These are phyloP conservation scores for Exobasidium cylindrosporum DNA, from an alignment of 1,284 basidiomycete genomes.

Conservation along the genomic window DNA sequence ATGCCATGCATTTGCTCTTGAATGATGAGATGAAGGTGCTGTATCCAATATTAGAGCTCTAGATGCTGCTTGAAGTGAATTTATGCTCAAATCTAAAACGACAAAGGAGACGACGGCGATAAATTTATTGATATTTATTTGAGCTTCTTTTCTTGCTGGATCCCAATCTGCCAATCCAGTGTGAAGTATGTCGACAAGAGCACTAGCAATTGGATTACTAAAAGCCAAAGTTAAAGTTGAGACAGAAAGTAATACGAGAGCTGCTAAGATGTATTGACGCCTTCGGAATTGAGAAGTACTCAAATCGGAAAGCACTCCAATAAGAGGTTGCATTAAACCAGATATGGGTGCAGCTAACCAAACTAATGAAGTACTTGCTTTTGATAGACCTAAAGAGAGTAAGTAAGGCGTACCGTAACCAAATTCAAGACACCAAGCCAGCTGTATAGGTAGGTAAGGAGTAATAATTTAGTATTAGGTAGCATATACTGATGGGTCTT, in stretches of 20 bases:
- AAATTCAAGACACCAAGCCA: conserved; percentile 85
- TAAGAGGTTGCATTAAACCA: conserved; percentile 88
- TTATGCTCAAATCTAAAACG: conserved; percentile 88
- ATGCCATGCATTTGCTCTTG: conserved; percentile 95
- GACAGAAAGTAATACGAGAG: conserved; percentile 66
- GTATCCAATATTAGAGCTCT: conserved; percentile 87
- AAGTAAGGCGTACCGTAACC: conserved; percentile 91
- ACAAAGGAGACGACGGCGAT: conserved; percentile 91
- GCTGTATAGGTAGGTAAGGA: no score
- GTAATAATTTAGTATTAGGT: conserved; percentile 60
- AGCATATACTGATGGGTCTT: conserved; percentile 49
- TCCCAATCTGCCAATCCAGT: conserved; percentile 86
- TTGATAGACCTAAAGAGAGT: conserved; percentile 79
- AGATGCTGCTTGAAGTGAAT: conserved; percentile 82
- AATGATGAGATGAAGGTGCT: conserved; percentile 80
- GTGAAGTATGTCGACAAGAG: conserved; percentile 74
- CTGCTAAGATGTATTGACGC: conserved; percentile 81
- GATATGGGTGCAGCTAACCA: conserved; percentile 94
- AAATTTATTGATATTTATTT: conserved; percentile 26
- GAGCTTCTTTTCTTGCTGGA: conserved; percentile 61
- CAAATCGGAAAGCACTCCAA: conserved; percentile 88
- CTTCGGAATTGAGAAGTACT: conserved; percentile 77
- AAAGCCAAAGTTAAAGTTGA: conserved; percentile 85
- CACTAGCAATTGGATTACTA: conserved; percentile 70
- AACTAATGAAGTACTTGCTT: conserved; percentile 85